Percentiles rank a stretch among this genome's conserved stretches.
Conservation (phyloP, 305 asterid genomes). For the Rubia tinctorum region DNA sequence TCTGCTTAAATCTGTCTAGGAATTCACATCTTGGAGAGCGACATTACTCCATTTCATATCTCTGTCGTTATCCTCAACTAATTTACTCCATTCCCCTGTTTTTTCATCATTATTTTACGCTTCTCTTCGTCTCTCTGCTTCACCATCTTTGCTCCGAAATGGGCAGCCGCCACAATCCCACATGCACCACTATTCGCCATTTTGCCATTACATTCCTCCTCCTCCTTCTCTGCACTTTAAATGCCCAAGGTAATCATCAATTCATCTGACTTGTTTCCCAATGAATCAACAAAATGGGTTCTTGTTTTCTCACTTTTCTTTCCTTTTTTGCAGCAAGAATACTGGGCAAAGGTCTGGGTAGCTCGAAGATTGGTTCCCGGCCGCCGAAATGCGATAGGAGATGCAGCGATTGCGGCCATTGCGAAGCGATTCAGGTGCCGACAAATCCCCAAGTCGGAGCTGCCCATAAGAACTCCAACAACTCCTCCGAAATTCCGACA, state of each 20-base stretch:
- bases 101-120: neutral
- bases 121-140: neutral
- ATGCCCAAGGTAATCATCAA: slow-evolving; percentile 39
- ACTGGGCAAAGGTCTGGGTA: slow-evolving; percentile 27
- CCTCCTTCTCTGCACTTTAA: slow-evolving; percentile 35
- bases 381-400: slow-evolving; percentile 74
- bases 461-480: slow-evolving; percentile 22
- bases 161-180: slow-evolving; percentile 32
- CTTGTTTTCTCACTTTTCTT: neutral
- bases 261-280: neutral
- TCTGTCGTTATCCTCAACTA: neutral
- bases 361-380: slow-evolving; percentile 60
- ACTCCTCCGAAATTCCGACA: slow-evolving; percentile 16
- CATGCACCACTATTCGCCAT: slow-evolving; percentile 22
- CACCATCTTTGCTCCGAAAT: slow-evolving; percentile 23
- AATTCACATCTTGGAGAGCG: neutral
- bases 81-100: neutral
- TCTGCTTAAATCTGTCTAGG: neutral
- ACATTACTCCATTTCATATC: neutral
- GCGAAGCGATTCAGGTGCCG: slow-evolving; percentile 86
- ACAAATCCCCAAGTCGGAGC: slow-evolving; percentile 44
- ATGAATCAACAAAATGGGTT: neutral
- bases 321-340: slow-evolving; percentile 18
- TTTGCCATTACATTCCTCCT: slow-evolving; percentile 40
- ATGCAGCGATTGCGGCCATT: slow-evolving; percentile 54